Percentiles rank a stretch among this genome's conserved stretches.
phyloP scores from a whole-genome alignment of 345 rosid species.

The Citrus hindsii region DNA sequence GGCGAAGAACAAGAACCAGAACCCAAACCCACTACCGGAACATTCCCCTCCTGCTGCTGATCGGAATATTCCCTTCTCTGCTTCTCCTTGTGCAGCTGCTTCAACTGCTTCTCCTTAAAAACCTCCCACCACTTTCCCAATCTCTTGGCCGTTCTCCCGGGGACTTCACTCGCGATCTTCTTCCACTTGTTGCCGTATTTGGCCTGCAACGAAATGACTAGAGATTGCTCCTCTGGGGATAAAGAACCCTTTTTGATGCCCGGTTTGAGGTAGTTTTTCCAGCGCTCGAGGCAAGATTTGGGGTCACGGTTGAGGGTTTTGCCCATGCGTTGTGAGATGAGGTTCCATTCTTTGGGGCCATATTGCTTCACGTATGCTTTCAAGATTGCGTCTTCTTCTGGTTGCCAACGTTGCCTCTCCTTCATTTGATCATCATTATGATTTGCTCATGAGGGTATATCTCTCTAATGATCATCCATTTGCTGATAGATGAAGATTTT shows the following conservation, averaged over 20 bases:
- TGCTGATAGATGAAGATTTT: too few species aligned
- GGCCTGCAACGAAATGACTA: slow-evolving; percentile 44
- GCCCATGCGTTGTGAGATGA: slow-evolving; percentile 46
- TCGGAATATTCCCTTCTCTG: slow-evolving; percentile 4
- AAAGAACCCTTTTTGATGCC: slow-evolving; percentile 51
- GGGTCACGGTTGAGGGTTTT: slow-evolving; percentile 42
- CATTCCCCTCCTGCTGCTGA: slow-evolving; percentile 5
- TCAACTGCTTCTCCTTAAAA: slow-evolving; percentile 45
- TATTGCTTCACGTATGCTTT: slow-evolving; percentile 44
- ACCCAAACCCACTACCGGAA: neutral
- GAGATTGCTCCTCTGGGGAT: slow-evolving; percentile 38
- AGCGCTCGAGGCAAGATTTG: slow-evolving; percentile 49
- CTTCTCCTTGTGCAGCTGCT: slow-evolving; percentile 29
- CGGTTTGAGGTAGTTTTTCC: slow-evolving; percentile 58
- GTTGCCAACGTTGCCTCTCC: slow-evolving; percentile 62
- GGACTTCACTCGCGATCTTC: slow-evolving; percentile 48
- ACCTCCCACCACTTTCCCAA: slow-evolving; percentile 63
- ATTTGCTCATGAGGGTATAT: neutral
- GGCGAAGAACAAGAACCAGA: neutral
- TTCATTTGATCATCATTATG: slow-evolving; percentile 35
- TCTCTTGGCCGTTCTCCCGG: slow-evolving; percentile 48
- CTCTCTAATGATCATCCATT: too few species aligned
- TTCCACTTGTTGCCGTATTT: slow-evolving; percentile 59
- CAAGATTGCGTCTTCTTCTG: slow-evolving; percentile 47
- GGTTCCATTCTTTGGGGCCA: slow-evolving; percentile 57